Conservation (phyloP, 768 basidiomycete species). For the Mycena sanguinolenta region DNA sequence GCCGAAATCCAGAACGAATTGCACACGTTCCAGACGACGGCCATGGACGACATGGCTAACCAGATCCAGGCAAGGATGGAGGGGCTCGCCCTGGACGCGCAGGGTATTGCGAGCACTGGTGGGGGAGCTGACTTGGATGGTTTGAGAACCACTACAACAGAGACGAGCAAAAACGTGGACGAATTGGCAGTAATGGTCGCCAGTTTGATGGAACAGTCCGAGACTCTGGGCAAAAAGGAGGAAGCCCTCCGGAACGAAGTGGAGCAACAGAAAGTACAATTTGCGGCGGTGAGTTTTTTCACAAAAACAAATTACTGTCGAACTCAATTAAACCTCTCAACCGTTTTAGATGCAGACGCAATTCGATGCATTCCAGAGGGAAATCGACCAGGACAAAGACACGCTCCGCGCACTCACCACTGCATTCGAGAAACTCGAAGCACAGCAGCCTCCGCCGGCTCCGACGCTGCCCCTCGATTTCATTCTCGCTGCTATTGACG, state of each 20-base stretch:
- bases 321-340: background rate
- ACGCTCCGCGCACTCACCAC: conserved; percentile 43
- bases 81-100: background rate
- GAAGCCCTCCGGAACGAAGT: background rate
- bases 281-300: conserved; percentile 11
- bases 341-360: conserved; percentile 37
- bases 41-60: conserved; percentile 7
- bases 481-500: conserved; percentile 28
- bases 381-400: conserved; percentile 35
- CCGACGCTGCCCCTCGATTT: conserved; percentile 27
- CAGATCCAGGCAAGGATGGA: conserved; percentile 24
- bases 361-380: conserved; percentile 35
- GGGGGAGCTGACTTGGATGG: background rate
- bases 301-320: background rate
- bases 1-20: conserved; percentile 9
- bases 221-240: background rate
- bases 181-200: background rate
- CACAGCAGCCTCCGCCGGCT: conserved; percentile 19
- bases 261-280: conserved; percentile 5
- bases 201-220: background rate
- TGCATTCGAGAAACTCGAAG: conserved; percentile 32
- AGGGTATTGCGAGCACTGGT: background rate
- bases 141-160: background rate
- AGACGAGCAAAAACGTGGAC: background rate
- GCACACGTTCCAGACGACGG: background rate